A percentile compares a stretch with the other conserved stretches of the same genome.
Conservation (phyloP, 257 asterid genomes). For the Nyctanthes arbortristis region DNA sequence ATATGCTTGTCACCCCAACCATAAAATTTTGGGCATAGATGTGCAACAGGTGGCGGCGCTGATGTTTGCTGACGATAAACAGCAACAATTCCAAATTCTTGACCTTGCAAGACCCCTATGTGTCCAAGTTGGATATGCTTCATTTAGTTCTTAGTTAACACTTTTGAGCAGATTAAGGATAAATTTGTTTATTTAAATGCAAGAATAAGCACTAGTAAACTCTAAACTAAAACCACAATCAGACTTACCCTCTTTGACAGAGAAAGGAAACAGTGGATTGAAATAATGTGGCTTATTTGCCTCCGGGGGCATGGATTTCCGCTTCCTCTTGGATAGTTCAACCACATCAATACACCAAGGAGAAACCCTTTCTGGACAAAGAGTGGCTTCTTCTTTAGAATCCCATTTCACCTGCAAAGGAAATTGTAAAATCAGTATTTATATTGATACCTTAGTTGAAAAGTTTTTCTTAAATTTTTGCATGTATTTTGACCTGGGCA, state of each 20-base stretch:
- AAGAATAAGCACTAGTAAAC: background rate
- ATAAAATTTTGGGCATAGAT: background rate
- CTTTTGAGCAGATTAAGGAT: background rate
- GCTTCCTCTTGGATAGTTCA: slow-evolving; percentile 3
- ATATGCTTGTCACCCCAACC: background rate
- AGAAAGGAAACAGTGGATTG: background rate
- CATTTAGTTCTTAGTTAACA: background rate
- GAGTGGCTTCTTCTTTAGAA: background rate
- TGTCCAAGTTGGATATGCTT: background rate
- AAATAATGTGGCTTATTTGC: background rate
- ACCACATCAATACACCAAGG: slow-evolving; percentile 15
- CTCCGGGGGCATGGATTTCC: background rate
- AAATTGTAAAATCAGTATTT: background rate
- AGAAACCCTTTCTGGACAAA: background rate
- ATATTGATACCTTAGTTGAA: too few species aligned
- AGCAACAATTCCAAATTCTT: background rate
- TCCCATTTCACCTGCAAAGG: slow-evolving; percentile 20
- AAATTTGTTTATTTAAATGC: background rate
- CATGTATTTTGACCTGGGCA: slow-evolving; percentile 11
- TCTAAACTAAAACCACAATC: background rate
- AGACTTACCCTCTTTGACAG: background rate
- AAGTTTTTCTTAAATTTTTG: background rate
- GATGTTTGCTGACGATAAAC: background rate
- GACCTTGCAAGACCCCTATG: background rate
- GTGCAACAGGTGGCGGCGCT: background rate